Percentiles rank a stretch among this genome's conserved stretches.
These are phyloP conservation scores for Odontarrhena argentea DNA, from an alignment of 345 rosid genomes.

Conservation along the genomic window DNA sequence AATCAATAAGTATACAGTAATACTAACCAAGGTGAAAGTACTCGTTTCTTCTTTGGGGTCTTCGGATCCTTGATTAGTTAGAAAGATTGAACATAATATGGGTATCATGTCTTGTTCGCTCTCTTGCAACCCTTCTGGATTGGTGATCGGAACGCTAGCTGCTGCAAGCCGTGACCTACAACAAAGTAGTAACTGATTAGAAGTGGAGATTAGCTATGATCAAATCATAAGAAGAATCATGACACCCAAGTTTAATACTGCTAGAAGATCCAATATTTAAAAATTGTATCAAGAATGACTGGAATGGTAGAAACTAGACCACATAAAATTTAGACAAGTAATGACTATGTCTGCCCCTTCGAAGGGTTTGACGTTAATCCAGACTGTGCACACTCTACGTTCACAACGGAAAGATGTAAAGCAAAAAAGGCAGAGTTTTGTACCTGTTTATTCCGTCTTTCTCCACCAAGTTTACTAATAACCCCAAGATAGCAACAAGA, in stretches of 20 bases:
- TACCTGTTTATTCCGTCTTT: slow-evolving; percentile 90
- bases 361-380: not conserved
- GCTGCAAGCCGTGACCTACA: slow-evolving; percentile 78
- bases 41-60: slow-evolving; percentile 63
- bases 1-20: slow-evolving; percentile 6
- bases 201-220: not conserved
- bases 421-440: not conserved
- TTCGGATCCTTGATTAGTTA: slow-evolving; percentile 68
- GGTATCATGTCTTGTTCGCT: slow-evolving; percentile 68
- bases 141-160: slow-evolving; percentile 56
- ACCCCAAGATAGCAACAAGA: slow-evolving; percentile 92
- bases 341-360: slow-evolving; percentile 3
- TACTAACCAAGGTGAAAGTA: slow-evolving; percentile 60
- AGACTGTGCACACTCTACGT: not conserved
- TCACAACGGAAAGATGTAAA: slow-evolving; percentile 9
- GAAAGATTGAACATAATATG: slow-evolving; percentile 79
- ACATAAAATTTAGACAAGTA: too few species aligned
- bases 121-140: slow-evolving; percentile 53
- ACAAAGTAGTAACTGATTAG: slow-evolving; percentile 3
- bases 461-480: slow-evolving; percentile 93
- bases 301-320: too few species aligned
- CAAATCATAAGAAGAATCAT: not conserved
- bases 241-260: not conserved
- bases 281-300: too few species aligned
- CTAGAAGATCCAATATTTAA: too few species aligned